These are phyloP conservation scores for Schoenoplectus triqueter DNA, from an alignment of 202 grass and related monocot genomes.

Conservation along the genomic window DNA sequence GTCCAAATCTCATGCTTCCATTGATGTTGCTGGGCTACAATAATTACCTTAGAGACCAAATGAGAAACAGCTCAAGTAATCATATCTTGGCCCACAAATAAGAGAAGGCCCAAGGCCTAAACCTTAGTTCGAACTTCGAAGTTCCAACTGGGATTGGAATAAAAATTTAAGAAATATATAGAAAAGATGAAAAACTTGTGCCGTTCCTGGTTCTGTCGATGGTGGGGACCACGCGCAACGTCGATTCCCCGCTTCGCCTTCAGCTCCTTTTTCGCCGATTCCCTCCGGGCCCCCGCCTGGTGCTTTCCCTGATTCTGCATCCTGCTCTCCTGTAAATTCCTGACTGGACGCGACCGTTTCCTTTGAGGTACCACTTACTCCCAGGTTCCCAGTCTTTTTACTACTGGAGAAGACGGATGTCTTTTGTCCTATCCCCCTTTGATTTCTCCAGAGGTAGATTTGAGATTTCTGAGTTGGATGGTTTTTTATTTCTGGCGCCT, in stretches of 20 bases:
- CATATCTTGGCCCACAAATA: too few species aligned
- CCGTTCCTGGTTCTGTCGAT: conserved; percentile 25
- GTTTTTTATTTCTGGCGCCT: not conserved
- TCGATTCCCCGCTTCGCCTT: conserved; percentile 44
- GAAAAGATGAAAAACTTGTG: not conserved
- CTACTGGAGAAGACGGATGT: not conserved
- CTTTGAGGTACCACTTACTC: too few species aligned
- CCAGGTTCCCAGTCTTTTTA: not conserved
- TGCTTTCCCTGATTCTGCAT: conserved; percentile 30
- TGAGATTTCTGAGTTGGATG: not conserved
- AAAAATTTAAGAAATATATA: not conserved
- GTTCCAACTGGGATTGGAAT: too few species aligned
- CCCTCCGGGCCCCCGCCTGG: conserved; percentile 10
- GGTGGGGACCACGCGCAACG: conserved; percentile 22
- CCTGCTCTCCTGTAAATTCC: not conserved
- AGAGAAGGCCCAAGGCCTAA: too few species aligned
- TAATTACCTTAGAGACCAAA: not conserved
- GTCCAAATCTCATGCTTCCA: too few species aligned
- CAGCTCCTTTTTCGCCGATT: not conserved
- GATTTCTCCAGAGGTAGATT: conserved; percentile 3
- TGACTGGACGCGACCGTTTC: not conserved
- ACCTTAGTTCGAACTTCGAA: too few species aligned
- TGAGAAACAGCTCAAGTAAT: not conserved
- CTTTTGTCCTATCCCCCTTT: not conserved
- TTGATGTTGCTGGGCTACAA: not conserved